Base-by-base conservation (phyloP, 306 rosid genomes). In the Trichosanthes truncata region DNA sequence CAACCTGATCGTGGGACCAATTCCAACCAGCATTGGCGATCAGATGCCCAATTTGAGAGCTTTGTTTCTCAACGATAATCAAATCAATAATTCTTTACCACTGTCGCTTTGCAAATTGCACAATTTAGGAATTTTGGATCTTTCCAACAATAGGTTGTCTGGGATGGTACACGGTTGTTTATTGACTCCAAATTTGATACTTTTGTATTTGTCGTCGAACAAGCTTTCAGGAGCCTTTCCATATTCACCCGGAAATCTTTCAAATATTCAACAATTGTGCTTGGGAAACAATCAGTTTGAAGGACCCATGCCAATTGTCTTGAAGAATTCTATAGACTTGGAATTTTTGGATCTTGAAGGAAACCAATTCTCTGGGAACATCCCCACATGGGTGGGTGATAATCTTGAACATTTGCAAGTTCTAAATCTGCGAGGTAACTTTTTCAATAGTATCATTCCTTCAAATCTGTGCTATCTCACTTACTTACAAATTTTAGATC, bases 401-500 rank as follows among this genome's bases (percentile, higher is more conserved):
- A 15, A 79, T n/a, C 49, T 45, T 9, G 31, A 14, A 59, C 0
- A 11, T n/a, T 20, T n/a, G 76, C 29, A 9, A 9, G 3, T 84
- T 36, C 77, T 84, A 0, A 60, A 71, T 11, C 65, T 80, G 4
- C 56, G 41, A 3, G 38, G 46, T 2, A 81, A 81, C 38, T 11
- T 35, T 0, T 33, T 81, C 23, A 2, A 10, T 33, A 80, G 84
- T 49, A 46, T 4, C 8, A 7, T 81, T 5, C 78, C 84, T 2
- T 0, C 23, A 5, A 33, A 56, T 8, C 0, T 45, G 5, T 77
- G 87, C 43, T 2, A 14, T 26, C 8, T 84, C 7, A 3, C 36
- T 20, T 4, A 45, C 7, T 18, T 78, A 17, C 74, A 78, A 61
- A 6, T 35, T 20, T 74, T 81, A 18, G 87, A 81, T 36, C 7